Base-by-base conservation (phyloP, 2,329 filamentous ascomycete genomes). In the Aspergillus fijiensis region DNA sequence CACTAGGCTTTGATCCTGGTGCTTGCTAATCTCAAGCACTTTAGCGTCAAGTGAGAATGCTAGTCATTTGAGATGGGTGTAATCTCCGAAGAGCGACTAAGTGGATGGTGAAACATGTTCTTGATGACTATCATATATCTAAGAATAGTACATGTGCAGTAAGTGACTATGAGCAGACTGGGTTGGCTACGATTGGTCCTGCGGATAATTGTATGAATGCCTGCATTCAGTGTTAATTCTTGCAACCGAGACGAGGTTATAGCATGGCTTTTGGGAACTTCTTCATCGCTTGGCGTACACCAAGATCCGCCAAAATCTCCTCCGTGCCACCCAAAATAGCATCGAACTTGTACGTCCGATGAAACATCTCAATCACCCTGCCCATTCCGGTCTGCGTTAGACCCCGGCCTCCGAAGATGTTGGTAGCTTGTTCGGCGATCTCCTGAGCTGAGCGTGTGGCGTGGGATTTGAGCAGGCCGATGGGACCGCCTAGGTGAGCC, bases 311-410 rank as follows among this genome's bases (percentile, higher is more conserved):
- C 60, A 96, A 74, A 61, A 96, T 87, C 79, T 96, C 91, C 76
- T 96, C 91, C 1, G 90, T 89, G 11, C 91, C 91, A 60, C 91
- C 91, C 27, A 94, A 76, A 60, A 91, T 90, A 23, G 88, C 84
- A 74, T 91, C 88, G 59, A 90, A 95, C 79, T 95, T 95, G 77
- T 93, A 91, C 2, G 88, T 91, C 51, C 90, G 82, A 75, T 94
- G 86, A 79, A 95, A 95, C 83, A 90, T 89, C 79, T 96, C 91
- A 62, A 96, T 87, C 33, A 91, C 83, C 55, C 85, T 84, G 51
- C 91, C 92, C 91, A 96, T 96, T 16, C 91, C 91, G 0, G 84
- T 85, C 77, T 92, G 88, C 0, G 92, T 96, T 9, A 96, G 76
- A 3, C 87, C 91, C 57, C 91, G 84, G 6, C 92, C 92, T 51